Evolutionary conservation across 306 rosid species (phyloP).

Genomic region (Carpinus fangiana): DNA sequence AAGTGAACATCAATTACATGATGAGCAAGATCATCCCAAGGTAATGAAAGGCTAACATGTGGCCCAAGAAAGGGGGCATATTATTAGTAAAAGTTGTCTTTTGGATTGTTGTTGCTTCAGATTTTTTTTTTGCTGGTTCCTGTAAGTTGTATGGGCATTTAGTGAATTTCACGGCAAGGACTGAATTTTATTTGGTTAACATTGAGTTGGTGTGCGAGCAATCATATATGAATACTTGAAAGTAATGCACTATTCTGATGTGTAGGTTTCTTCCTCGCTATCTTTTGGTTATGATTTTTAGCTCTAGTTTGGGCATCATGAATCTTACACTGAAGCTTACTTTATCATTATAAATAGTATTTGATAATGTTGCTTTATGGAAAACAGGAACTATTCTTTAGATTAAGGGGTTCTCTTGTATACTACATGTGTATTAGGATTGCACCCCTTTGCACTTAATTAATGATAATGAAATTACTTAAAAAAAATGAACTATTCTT

Average conservation of each 20-base stretch:
- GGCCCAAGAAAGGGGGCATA: background rate
- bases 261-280: background rate
- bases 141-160: background rate
- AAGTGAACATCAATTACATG: background rate
- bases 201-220: conserved; percentile 2
- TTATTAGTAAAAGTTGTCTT: background rate
- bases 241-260: background rate
- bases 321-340: conserved; percentile 10
- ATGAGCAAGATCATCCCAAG: background rate
- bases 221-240: background rate
- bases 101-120: background rate
- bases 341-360: background rate
- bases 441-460: too few relatives aligned
- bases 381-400: background rate
- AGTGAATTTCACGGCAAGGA: conserved; percentile 1
- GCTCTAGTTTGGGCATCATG: background rate
- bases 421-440: too few relatives aligned
- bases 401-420: too few relatives aligned
- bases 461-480: too few relatives aligned
- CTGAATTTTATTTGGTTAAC: conserved; percentile 3
- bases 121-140: background rate
- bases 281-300: background rate
- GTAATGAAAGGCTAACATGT: background rate
- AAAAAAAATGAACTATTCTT: background rate
- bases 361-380: background rate